These are phyloP conservation scores for Scedosporium minutisporum DNA, from an alignment of 2,329 filamentous ascomycete species.

Conservation along the genomic window DNA sequence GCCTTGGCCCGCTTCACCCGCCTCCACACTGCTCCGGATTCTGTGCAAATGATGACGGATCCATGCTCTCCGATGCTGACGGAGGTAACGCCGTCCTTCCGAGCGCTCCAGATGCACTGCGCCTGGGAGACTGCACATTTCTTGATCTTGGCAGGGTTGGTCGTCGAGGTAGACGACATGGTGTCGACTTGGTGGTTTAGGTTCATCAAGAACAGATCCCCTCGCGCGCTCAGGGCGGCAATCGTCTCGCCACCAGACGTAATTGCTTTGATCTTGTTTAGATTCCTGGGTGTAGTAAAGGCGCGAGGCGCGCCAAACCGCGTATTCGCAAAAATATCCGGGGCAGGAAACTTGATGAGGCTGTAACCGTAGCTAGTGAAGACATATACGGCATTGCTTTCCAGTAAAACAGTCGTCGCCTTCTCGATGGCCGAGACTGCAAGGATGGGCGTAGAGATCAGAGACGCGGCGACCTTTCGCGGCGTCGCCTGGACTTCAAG, in stretches of 20 bases:
- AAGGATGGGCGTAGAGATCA: slow-evolving; percentile 56
- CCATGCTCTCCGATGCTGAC: slow-evolving; percentile 86
- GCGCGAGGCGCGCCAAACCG: not conserved
- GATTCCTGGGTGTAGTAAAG: slow-evolving; percentile 37
- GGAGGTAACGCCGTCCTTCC: slow-evolving; percentile 77
- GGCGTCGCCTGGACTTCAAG: slow-evolving; percentile 75
- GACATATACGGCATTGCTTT: slow-evolving; percentile 82
- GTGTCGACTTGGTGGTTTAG: slow-evolving; percentile 60
- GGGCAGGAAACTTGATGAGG: slow-evolving; percentile 71
- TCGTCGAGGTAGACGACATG: slow-evolving; percentile 62
- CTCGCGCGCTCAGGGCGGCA: slow-evolving; percentile 72
- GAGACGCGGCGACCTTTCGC: slow-evolving; percentile 77
- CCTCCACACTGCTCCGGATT: slow-evolving; percentile 87
- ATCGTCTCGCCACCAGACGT: slow-evolving; percentile 85
- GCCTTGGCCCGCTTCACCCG: slow-evolving; percentile 74
- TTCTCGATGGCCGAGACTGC: slow-evolving; percentile 83
- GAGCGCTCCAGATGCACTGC: slow-evolving; percentile 78
- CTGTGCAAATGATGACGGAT: slow-evolving; percentile 86
- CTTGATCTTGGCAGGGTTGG: slow-evolving; percentile 76
- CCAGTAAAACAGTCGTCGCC: slow-evolving; percentile 76
- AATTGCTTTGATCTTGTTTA: slow-evolving; percentile 59
- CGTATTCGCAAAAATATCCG: slow-evolving; percentile 58
- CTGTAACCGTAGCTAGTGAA: slow-evolving; percentile 95
- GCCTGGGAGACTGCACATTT: slow-evolving; percentile 70
- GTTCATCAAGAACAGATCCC: slow-evolving; percentile 79